Base-by-base conservation (phyloP, 78 protist genomes). In the Mastigamoeba balamuthi region DNA sequence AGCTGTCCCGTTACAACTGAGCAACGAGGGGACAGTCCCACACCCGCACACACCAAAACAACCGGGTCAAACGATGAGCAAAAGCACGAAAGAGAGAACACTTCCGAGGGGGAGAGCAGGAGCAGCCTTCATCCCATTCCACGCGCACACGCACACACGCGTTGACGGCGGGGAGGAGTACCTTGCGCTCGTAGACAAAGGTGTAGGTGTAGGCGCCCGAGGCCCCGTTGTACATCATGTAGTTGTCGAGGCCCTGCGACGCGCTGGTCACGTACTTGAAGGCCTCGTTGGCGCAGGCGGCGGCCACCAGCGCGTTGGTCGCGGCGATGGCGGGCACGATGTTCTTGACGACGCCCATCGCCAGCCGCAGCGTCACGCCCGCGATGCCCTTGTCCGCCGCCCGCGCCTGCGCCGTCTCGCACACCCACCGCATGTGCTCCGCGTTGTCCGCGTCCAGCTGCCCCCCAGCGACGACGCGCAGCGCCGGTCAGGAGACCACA, bases 281-380 rank as follows among this genome's bases (percentile, higher is more conserved):
- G 6, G 83, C 94, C 75, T 96, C 97, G 67, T 69, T 84, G 44
- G 87, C 90, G 52, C 93, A 86, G 0, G 90, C 89, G 5, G 98
- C 95, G 27, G 99, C 93, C 27, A 97, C 89, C 63, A 94, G 85
- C 30, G 99, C 97, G 76, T 96, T 97, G 80, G 99, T 97, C 10
- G 94, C 77, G 25, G 99, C 99, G 40, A 97, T 87, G 38, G 98
- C 98, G 3, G 99, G 99, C 44, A 97, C 95, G 78, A 97, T 91
- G 78, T 91, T 82, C 87, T 96, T 95, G 29, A 87, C 86, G 4
- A 96, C 97, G 30, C 97, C 97, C 75, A 84, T 89, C 10, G 98
- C 89, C 36, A 93, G 68, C 38, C 80, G 73, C 72, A 73, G 87
- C 28, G 95, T 92, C 8, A 94, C 95, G 10, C 99, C 99, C n/a